Percentiles rank a stretch among this genome's conserved stretches.
Evolutionary conservation across 2,329 filamentous ascomycete species (phyloP).

Genomic region (Penicillium oxalicum): DNA sequence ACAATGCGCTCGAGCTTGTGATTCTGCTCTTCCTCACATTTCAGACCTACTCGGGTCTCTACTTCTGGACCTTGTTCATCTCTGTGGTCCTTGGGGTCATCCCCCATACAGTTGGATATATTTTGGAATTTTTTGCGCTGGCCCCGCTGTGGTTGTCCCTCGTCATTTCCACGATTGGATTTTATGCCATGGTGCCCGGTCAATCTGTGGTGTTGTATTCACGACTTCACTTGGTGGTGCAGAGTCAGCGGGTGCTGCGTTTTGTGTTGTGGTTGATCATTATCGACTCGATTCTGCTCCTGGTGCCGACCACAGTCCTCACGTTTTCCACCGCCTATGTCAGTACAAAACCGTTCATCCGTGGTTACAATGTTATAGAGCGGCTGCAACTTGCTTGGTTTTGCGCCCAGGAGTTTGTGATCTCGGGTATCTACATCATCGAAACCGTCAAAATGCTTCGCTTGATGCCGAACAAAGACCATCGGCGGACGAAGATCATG

Average conservation of each 20-base stretch:
- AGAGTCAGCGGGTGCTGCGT: conserved; percentile 43
- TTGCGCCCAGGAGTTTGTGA: conserved; percentile 40
- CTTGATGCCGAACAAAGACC: conserved; percentile 29
- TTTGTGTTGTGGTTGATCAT: conserved; percentile 54
- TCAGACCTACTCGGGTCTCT: conserved; percentile 32
- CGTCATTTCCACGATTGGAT: conserved; percentile 46
- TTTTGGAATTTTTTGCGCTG: conserved; percentile 35
- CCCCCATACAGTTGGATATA: conserved; percentile 35
- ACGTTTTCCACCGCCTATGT: conserved; percentile 41
- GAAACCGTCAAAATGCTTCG: conserved; percentile 45
- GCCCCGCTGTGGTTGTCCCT: conserved; percentile 32
- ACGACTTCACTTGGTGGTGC: conserved; percentile 55
- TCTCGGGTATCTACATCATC: conserved; percentile 49
- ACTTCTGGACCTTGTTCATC: conserved; percentile 39
- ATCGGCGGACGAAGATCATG: conserved; percentile 39
- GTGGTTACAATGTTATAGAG: conserved; percentile 42
- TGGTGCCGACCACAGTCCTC: conserved; percentile 50
- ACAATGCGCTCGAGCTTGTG: conserved; percentile 45
- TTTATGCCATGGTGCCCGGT: conserved; percentile 56
- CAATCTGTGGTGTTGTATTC: conserved; percentile 60
- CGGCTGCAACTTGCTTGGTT: conserved; percentile 41
- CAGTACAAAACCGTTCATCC: conserved; percentile 18
- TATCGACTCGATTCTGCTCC: conserved; percentile 47
- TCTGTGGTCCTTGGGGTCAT: conserved; percentile 33
- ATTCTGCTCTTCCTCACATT: conserved; percentile 36